A percentile compares a stretch with the other conserved stretches of the same genome.
phyloP scores from a whole-genome alignment of 2,329 filamentous ascomycete genomes.

The Cryphonectria naterciae region DNA sequence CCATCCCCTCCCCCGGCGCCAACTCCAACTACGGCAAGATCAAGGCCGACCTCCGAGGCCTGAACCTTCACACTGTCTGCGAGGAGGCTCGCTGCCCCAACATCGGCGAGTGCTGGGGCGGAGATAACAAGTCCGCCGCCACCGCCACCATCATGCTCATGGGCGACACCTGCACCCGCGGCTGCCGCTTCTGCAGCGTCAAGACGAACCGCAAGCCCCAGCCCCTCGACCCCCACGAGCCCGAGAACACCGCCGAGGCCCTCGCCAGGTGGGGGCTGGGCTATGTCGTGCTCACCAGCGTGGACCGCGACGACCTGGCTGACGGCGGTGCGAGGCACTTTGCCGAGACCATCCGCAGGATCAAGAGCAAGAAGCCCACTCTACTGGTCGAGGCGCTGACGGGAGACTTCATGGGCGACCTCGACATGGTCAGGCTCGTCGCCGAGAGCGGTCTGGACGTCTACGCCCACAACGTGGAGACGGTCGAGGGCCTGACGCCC shows the following conservation, averaged over 20 bases:
- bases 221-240: conserved; percentile 92
- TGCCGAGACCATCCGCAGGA: conserved; percentile 90
- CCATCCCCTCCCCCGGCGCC: conserved; percentile 72
- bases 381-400: conserved; percentile 84
- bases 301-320: conserved; percentile 88
- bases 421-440: conserved; percentile 85
- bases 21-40: conserved; percentile 89
- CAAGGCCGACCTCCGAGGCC: conserved; percentile 86
- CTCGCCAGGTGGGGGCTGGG: conserved; percentile 90
- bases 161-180: conserved; percentile 96
- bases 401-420: conserved; percentile 82
- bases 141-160: conserved; percentile 99
- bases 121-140: conserved; percentile 81
- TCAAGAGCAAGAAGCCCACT: conserved; percentile 80
- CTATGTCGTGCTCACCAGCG: conserved; percentile 91
- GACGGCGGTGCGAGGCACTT: conserved; percentile 91
- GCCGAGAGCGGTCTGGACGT: conserved; percentile 90
- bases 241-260: conserved; percentile 94
- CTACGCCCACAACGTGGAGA: conserved; percentile 97
- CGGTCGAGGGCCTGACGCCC: conserved; percentile 86
- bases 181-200: conserved; percentile 95
- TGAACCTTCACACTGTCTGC: conserved; percentile 93
- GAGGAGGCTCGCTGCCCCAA: conserved; percentile 98
- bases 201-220: conserved; percentile 79
- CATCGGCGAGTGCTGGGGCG: conserved; percentile 98